A percentile compares a stretch with the other conserved stretches of the same genome.
These are phyloP conservation scores for Heritiera fomes DNA, from an alignment of 345 rosid species.

Conservation along the genomic window DNA sequence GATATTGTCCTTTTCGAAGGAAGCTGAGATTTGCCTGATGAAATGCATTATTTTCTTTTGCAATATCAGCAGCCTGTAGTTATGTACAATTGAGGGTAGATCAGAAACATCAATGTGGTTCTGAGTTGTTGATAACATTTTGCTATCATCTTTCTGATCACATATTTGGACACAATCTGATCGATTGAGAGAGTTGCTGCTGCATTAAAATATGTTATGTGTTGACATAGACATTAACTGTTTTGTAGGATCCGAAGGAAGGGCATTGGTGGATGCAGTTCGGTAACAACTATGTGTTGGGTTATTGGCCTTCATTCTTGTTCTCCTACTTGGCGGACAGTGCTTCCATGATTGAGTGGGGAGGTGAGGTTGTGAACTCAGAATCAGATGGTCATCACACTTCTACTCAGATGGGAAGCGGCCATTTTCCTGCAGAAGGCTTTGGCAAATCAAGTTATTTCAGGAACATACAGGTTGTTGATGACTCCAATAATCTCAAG, in stretches of 20 bases:
- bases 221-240: neutral
- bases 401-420: slow-evolving; percentile 97
- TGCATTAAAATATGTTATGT: neutral
- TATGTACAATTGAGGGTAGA: neutral
- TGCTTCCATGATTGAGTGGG: slow-evolving; percentile 98
- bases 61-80: slow-evolving; percentile 2
- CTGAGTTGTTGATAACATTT: slow-evolving; percentile 23
- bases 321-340: slow-evolving; percentile 90
- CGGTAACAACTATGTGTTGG: slow-evolving; percentile 78
- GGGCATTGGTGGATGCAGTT: slow-evolving; percentile 99
- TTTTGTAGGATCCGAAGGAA: slow-evolving; percentile 78
- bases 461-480: slow-evolving; percentile 89
- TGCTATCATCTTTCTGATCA: slow-evolving; percentile 18
- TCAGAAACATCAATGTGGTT: slow-evolving; percentile 28
- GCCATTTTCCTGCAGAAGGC: slow-evolving; percentile 88
- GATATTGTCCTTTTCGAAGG: slow-evolving; percentile 30
- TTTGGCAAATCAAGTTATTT: slow-evolving; percentile 91
- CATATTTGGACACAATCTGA: neutral
- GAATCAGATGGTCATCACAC: slow-evolving; percentile 84
- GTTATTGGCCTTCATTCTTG: slow-evolving; percentile 94
- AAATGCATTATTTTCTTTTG: slow-evolving; percentile 25
- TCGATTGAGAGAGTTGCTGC: too few species aligned
- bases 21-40: neutral
- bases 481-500: slow-evolving; percentile 85
- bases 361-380: slow-evolving; percentile 96